Base-by-base conservation (phyloP, 495 filamentous ascomycete species). In the Terfezia boudieri region DNA sequence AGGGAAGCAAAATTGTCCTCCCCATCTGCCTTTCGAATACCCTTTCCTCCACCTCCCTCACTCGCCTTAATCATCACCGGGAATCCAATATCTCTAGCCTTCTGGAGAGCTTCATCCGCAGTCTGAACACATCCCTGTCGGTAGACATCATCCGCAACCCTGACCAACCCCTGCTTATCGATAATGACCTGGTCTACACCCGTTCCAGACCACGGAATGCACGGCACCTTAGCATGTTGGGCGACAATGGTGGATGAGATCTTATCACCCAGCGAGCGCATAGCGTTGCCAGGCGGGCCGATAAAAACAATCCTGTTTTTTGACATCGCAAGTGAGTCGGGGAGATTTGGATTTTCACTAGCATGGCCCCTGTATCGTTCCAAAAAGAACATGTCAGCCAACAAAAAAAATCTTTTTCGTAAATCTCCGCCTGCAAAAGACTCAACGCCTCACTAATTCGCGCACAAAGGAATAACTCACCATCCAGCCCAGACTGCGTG, bases 21-120 rank as follows among this genome's bases (percentile, higher is more conserved):
- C 32, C 69, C 74, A 52, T 93, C 77, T 55, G 88, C 92, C 71
- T 95, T 96, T 61, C 90, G 84, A 66, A 99, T 99, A 77, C 90
- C 90, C 75, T 99, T 99, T 66, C 90, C 90, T 71, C 90, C 90
- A 71, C 90, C 90, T 73, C 90, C 90, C 74, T 99, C 90, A n/a
- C 90, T 96, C 17, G 90, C 90, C 73, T 99, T 99, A 63, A 99
- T 82, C 90, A 99, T 99, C 68, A 99, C 83, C 10, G 90, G 90
- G 71, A 96, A 96, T 50, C 90, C 90, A 64, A 99, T 99, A 65
- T 86, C 76, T 62, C 72, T 76, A 48, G 90, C 90, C 67, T 84
- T 86, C 61, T 73, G 71, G 43, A 99, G 75, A 70, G 86, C 90
- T 66, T 99, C 89, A 67, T 93, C 71, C 57, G 84, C 83, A 10